A percentile compares a stretch with the other conserved stretches of the same genome.
Evolutionary conservation across 228 moss, liverwort and hornwort genomes (phyloP).

Genomic region (Sphagnum magellanicum): DNA sequence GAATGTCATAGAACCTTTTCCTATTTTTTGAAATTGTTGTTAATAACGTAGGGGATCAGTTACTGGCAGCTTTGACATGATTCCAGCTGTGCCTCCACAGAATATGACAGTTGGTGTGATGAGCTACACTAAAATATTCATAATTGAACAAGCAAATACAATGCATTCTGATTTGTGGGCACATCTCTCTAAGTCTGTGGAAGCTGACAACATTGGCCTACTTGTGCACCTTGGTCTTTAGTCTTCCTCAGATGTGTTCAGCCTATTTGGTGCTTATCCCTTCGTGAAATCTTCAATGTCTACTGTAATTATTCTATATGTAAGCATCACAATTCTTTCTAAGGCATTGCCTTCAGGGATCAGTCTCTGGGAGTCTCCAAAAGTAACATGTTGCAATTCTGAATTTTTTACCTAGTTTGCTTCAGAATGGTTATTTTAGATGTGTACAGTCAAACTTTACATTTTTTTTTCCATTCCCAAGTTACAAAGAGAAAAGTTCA

Average conservation of each 20-base stretch:
- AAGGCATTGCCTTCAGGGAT: not conserved
- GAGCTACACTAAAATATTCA: slow-evolving; percentile 97
- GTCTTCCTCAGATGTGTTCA: slow-evolving; percentile 6
- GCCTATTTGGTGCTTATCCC: not conserved
- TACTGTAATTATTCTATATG: not conserved
- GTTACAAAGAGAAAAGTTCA: too few species aligned
- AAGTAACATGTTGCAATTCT: too few species aligned
- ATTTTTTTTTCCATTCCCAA: too few species aligned
- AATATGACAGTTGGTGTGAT: slow-evolving; percentile 58
- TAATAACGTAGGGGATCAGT: slow-evolving; percentile 14
- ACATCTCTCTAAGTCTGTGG: slow-evolving; percentile 60
- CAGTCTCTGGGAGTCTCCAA: not conserved
- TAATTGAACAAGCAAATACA: slow-evolving; percentile 70
- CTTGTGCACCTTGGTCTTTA: slow-evolving; percentile 95
- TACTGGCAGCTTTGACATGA: slow-evolving; percentile 60
- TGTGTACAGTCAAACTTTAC: too few species aligned
- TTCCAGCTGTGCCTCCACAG: slow-evolving; percentile 33
- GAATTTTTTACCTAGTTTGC: not conserved
- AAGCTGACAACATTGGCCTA: slow-evolving; percentile 52
- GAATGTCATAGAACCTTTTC: too few species aligned
- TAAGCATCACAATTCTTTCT: not conserved
- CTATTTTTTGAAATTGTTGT: too few species aligned
- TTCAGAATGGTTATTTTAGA: not conserved
- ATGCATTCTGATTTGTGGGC: slow-evolving; percentile 71
- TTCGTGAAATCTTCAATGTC: not conserved